Evolutionary conservation across 257 asterid genomes (phyloP).

Genomic region (Ballota nigra): DNA sequence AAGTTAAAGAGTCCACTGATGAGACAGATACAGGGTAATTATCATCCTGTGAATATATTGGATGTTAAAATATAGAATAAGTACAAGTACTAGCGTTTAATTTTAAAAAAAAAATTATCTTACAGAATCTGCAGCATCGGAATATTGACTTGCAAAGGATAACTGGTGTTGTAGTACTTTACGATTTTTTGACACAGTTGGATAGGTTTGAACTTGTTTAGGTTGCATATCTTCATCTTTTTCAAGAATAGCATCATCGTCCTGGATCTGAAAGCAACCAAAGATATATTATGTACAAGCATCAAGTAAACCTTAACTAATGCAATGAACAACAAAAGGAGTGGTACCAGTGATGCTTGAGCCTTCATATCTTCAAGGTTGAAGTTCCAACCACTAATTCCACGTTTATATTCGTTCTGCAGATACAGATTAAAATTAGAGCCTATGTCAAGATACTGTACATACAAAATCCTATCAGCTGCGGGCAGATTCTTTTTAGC

Average conservation of each 20-base stretch:
- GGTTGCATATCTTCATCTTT: constrained; percentile 58
- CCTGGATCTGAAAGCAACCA: constrained; percentile 54
- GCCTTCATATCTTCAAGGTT: constrained; percentile 81
- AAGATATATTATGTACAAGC: constrained; percentile 16
- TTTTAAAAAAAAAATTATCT: constrained; percentile 20
- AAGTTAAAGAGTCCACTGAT: constrained; percentile 39
- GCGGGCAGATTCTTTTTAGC: not conserved
- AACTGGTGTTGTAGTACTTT: constrained; percentile 57
- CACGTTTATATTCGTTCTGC: constrained; percentile 81
- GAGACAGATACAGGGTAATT: constrained; percentile 48
- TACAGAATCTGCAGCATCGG: constrained; percentile 74
- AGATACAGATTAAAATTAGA: constrained; percentile 19
- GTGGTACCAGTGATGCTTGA: constrained; percentile 74
- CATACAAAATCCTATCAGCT: not conserved
- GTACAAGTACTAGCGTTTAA: not conserved
- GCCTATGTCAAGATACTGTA: constrained; percentile 11
- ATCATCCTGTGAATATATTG: constrained; percentile 64
- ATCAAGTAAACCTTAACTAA: not conserved
- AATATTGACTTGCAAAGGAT: constrained; percentile 66
- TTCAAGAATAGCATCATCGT: constrained; percentile 62
- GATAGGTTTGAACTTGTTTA: constrained; percentile 46
- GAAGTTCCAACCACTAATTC: constrained; percentile 80
- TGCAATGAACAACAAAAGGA: constrained; percentile 19
- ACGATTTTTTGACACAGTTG: constrained; percentile 37
- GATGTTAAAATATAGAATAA: constrained; percentile 22